phyloP scores from a whole-genome alignment of 2,329 filamentous ascomycete genomes.

The Sporothrix pallida region DNA sequence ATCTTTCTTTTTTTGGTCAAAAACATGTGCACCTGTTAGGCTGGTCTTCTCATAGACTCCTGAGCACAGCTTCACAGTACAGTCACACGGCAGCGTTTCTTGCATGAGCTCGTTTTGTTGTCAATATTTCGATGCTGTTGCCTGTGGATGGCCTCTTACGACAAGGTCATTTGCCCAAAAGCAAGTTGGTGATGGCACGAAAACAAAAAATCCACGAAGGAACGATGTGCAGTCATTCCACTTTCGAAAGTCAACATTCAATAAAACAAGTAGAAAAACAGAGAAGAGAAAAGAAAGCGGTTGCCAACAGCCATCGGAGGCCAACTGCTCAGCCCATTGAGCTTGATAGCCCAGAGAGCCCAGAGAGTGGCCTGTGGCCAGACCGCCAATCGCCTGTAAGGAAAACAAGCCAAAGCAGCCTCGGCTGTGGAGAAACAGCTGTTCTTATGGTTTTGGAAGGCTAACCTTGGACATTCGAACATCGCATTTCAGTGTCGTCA shows the following conservation, averaged over 20 bases:
- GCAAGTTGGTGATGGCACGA: background rate
- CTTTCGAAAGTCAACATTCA: background rate
- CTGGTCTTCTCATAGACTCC: background rate
- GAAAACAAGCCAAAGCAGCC: background rate
- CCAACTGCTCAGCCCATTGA: slow-evolving; percentile 14
- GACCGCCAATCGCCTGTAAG: background rate
- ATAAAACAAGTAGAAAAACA: background rate
- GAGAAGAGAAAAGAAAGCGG: background rate
- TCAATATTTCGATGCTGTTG: background rate
- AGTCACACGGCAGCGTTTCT: slow-evolving; percentile 16
- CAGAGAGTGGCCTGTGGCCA: background rate
- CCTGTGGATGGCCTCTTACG: background rate
- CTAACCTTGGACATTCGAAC: background rate
- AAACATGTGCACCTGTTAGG: background rate
- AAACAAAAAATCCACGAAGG: background rate
- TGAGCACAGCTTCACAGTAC: background rate
- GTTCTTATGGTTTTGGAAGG: background rate
- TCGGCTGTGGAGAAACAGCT: slow-evolving; percentile 21
- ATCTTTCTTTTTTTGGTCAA: background rate
- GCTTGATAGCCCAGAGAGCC: background rate
- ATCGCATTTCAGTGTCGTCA: background rate
- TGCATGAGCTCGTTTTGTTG: background rate
- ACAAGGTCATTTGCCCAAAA: background rate
- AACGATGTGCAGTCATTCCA: background rate
- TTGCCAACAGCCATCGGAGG: slow-evolving; percentile 7